Conservation (phyloP, 106 monocot genomes). For the Phalaenopsis equestris region DNA sequence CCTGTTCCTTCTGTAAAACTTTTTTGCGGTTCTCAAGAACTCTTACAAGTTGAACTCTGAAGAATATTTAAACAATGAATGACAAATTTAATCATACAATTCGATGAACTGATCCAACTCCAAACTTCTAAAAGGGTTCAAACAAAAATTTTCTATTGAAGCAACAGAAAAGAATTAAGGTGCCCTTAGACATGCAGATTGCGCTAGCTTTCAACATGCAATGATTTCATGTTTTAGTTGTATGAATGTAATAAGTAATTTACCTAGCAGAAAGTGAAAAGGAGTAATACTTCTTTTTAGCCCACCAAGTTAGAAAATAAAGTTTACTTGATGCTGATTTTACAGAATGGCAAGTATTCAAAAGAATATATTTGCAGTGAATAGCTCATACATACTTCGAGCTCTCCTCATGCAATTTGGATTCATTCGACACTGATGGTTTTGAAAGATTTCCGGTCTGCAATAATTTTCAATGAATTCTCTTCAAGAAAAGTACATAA, state of each 20-base stretch:
- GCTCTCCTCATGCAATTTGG: slow-evolving; percentile 33
- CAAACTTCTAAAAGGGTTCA: not conserved
- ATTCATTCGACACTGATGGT: slow-evolving; percentile 47
- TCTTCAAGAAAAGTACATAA: not conserved
- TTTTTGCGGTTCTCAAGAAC: slow-evolving; percentile 70
- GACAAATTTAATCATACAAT: not conserved
- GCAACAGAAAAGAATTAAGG: too few species aligned
- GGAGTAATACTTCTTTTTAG: too few species aligned
- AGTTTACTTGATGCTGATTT: not conserved
- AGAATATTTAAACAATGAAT: slow-evolving; percentile 6
- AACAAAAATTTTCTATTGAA: not conserved
- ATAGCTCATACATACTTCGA: slow-evolving; percentile 43
- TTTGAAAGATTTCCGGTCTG: slow-evolving; percentile 38
- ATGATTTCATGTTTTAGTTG: too few species aligned
- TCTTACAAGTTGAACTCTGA: slow-evolving; percentile 75
- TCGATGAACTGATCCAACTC: not conserved
- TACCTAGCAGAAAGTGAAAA: too few species aligned
- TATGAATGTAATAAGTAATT: too few species aligned
- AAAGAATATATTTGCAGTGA: not conserved
- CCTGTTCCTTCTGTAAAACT: slow-evolving; percentile 84
- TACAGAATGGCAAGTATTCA: not conserved
- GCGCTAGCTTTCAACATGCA: too few species aligned
- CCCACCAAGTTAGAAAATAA: too few species aligned
- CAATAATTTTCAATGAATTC: slow-evolving; percentile 9
- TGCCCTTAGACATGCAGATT: too few species aligned